Percentiles rank a stretch among this genome's conserved stretches.
phyloP scores from a whole-genome alignment of 306 rosid genomes.

The Fagus crenata region DNA sequence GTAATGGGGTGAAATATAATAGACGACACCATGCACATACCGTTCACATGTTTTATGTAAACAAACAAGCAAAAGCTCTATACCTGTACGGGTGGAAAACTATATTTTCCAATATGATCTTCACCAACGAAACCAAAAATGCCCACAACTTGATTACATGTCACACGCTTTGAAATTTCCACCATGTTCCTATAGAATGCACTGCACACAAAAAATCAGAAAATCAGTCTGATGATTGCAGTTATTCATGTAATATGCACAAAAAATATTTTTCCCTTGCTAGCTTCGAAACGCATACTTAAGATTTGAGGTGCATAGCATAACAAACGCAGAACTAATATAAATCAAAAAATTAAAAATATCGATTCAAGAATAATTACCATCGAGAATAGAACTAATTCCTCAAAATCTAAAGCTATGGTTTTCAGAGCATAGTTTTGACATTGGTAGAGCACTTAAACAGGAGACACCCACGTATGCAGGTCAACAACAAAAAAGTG shows the following conservation, averaged over 20 bases:
- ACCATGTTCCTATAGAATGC: constrained; percentile 85
- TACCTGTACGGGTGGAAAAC: constrained; percentile 97
- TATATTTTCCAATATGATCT: constrained; percentile 94
- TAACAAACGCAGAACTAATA: constrained; percentile 3
- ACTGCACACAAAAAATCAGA: constrained; percentile 42
- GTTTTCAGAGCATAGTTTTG: constrained; percentile 12
- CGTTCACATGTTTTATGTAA: neutral
- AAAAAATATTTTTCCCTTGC: neutral
- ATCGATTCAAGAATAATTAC: neutral
- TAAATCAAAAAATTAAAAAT: neutral
- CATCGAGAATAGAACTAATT: neutral
- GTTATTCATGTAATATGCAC: neutral
- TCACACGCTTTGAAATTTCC: constrained; percentile 74
- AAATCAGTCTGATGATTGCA: constrained; percentile 4
- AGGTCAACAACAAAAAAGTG: neutral
- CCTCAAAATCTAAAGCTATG: neutral
- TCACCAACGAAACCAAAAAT: constrained; percentile 88
- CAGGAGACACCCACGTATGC: neutral
- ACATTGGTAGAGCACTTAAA: neutral
- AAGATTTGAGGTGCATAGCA: neutral
- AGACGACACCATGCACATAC: neutral
- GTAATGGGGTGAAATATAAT: neutral
- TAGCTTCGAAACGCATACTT: neutral
- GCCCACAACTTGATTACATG: constrained; percentile 88
- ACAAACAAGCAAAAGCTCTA: constrained; percentile 18